Base-by-base conservation (phyloP, 805 yeast species). In the Cyberlindnera galapagoensis region DNA sequence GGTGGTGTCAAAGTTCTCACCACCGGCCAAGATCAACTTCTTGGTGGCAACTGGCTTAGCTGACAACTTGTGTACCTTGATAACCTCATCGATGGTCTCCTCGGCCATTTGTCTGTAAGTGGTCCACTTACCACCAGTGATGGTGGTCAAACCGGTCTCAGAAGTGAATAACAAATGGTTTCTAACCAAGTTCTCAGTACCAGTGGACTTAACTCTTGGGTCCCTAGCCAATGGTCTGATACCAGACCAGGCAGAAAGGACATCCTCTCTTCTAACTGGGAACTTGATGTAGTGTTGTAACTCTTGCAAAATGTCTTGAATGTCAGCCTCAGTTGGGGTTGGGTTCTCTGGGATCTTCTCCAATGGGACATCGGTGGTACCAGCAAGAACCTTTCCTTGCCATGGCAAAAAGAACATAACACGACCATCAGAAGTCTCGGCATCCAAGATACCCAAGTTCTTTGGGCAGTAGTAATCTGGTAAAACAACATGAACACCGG, bases 41-140 rank as follows among this genome's bases (percentile, higher is more conserved):
- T 57, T 61, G 9, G 71, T 64, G 24, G 49, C 40, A 32, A 67
- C 62, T 18, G 69, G 65, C 36, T 57, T 56, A 30, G 65, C 67
- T 24, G 55, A 43, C 36, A 69, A 62, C 29, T 60, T 48, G 33
- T 69, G 65, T 31, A 63, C 62, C 52, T 73, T 66, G 29, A 84
- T 67, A 33, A 82, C 76, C 46, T 74, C 75, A 57, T 84, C 79
- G 28, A 88, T 78, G 27, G 95, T 84, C 64, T 90, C 95, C 63
- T 88, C 79, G 15, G 97, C 95, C 97, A 88, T 88, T 65, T 86
- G 94, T 65, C 97, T 74, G 67, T 88, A 90, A 22, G 97, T 88
- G 33, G 97, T 88, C 97, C 97, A 88, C 65, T 88, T 88, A 58
- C 97, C 97, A 51, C 97, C 97, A 13, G 94, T 80, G 45, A 88